Conservation (phyloP, 208 protist genomes). For the Leishmania martiniquensis region DNA sequence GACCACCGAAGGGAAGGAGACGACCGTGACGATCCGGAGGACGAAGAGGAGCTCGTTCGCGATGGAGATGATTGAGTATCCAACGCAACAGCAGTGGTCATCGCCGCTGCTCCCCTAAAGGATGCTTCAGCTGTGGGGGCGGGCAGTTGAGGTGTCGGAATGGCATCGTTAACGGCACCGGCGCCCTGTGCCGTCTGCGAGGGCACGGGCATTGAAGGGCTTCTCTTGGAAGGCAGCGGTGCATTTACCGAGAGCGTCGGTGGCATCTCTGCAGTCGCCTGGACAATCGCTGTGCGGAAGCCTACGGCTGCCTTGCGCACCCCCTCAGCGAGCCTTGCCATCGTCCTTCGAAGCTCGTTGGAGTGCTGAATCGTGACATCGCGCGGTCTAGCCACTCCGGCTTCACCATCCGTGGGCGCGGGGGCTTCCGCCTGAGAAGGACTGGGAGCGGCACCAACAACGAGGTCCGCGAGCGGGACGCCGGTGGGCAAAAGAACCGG, state of each 20-base stretch:
- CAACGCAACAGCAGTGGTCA: background rate
- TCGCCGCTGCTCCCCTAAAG: background rate
- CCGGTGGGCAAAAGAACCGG: constrained; percentile 7
- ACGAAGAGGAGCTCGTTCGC: constrained; percentile 2
- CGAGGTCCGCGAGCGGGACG: background rate
- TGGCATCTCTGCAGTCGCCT: background rate
- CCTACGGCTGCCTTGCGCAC: constrained; percentile 25
- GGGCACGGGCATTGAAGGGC: background rate
- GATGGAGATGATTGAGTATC: background rate
- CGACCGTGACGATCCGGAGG: constrained; percentile 1
- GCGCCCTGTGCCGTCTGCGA: background rate
- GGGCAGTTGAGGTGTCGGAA: constrained; percentile 1
- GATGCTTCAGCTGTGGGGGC: background rate
- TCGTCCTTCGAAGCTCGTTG: constrained; percentile 45
- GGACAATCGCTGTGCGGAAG: constrained; percentile 26
- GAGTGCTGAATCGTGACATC: constrained; percentile 62
- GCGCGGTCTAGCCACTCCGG: constrained; percentile 38
- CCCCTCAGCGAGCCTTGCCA: constrained; percentile 22
- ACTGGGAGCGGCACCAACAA: background rate
- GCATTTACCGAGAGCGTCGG: background rate
- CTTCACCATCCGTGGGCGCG: background rate
- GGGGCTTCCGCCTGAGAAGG: background rate
- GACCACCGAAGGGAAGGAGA: constrained; percentile 1
- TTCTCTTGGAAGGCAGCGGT: background rate
- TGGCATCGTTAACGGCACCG: background rate